Percentiles rank a stretch among this genome's conserved stretches.
These are phyloP conservation scores for Penicillium aurantiogriseum DNA, from an alignment of 2,329 filamentous ascomycete genomes.

Conservation along the genomic window DNA sequence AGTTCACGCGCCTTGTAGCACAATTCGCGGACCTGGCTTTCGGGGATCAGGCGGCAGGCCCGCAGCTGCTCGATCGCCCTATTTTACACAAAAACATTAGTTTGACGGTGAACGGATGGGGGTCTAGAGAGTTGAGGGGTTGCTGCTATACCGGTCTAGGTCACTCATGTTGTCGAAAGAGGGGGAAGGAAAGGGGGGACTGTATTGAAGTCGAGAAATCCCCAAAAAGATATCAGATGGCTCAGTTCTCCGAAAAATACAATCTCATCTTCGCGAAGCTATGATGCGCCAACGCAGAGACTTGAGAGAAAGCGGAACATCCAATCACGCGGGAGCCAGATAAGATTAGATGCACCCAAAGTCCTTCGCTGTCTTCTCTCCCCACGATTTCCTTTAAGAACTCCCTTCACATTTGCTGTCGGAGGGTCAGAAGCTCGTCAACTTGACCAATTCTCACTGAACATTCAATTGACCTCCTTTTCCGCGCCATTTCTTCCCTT, in stretches of 20 bases:
- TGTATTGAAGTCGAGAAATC: constrained; percentile 11
- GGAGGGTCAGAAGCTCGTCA: neutral
- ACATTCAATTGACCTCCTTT: constrained; percentile 16
- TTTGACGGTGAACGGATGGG: constrained; percentile 9
- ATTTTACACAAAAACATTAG: constrained; percentile 15
- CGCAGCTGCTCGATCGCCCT: constrained; percentile 95
- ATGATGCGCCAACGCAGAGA: constrained; percentile 14
- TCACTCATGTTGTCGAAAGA: constrained; percentile 69
- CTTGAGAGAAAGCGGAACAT: constrained; percentile 6
- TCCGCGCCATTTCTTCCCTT: neutral
- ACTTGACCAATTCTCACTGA: neutral
- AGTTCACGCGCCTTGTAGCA: constrained; percentile 97
- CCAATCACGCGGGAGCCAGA: constrained; percentile 34
- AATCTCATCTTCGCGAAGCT: constrained; percentile 22
- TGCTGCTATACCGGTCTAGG: constrained; percentile 71
- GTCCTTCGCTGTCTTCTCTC: constrained; percentile 23
- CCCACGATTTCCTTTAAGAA: constrained; percentile 6
- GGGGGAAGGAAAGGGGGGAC: constrained; percentile 8
- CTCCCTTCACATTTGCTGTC: constrained; percentile 1
- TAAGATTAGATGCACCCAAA: constrained; percentile 44
- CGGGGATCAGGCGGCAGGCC: constrained; percentile 92
- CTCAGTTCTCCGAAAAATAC: constrained; percentile 15
- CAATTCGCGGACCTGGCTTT: constrained; percentile 90
- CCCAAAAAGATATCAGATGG: constrained; percentile 12
- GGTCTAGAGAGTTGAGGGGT: constrained; percentile 1